phyloP scores from a whole-genome alignment of 345 rosid species.

The Microcos paniculata region DNA sequence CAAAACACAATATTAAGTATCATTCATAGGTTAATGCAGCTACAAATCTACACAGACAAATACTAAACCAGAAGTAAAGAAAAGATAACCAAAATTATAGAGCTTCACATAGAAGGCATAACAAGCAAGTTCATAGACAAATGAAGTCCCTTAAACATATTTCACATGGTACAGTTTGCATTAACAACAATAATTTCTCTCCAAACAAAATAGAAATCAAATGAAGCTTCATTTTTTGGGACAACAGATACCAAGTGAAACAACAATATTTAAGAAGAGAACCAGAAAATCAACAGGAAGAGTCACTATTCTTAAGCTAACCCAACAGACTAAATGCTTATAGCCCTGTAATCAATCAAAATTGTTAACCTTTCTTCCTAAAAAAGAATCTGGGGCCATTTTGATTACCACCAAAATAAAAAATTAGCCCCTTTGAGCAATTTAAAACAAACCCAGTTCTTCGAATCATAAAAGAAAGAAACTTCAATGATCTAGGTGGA shows the following conservation, averaged over 20 bases:
- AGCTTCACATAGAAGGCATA: neutral
- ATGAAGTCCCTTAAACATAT: neutral
- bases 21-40: slow-evolving; percentile 9
- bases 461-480: neutral
- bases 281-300: neutral
- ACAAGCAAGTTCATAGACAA: slow-evolving; percentile 5
- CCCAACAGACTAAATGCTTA: neutral
- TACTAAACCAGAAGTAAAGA: neutral
- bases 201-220: neutral
- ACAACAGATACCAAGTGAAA: neutral
- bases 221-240: neutral
- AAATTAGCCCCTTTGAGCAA: neutral
- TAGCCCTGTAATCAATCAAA: neutral
- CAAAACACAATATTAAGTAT: neutral
- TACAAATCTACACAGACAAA: neutral
- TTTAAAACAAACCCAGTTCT: neutral
- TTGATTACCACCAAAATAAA: neutral
- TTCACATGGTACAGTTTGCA: neutral
- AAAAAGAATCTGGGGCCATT: neutral
- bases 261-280: neutral
- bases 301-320: neutral
- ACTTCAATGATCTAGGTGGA: neutral
- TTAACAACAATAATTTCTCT: neutral
- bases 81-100: neutral
- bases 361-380: neutral